phyloP scores from a whole-genome alignment of 208 protist species.

The Porcisia deanei region DNA sequence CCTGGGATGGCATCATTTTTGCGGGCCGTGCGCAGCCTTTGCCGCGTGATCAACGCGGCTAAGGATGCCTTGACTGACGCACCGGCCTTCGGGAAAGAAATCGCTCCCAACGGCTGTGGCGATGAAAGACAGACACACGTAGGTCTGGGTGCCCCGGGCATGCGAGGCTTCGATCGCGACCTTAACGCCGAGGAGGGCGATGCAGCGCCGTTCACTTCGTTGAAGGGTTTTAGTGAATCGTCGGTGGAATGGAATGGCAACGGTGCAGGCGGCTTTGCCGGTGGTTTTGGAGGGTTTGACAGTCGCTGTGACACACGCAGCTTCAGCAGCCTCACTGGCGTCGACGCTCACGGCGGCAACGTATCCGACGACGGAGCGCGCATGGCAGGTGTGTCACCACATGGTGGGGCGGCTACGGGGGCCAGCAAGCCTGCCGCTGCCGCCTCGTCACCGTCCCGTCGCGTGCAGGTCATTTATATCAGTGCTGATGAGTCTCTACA shows the following conservation, averaged over 20 bases:
- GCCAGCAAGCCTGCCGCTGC: background rate
- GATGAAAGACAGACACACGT: background rate
- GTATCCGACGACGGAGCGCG: slow-evolving; percentile 7
- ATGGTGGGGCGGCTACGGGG: background rate
- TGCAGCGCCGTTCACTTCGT: slow-evolving; percentile 17
- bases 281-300: slow-evolving; percentile 5
- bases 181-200: slow-evolving; percentile 13
- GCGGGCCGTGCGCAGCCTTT: slow-evolving; percentile 36
- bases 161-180: background rate
- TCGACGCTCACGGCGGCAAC: slow-evolving; percentile 9
- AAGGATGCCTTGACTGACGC: background rate
- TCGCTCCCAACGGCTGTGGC: background rate
- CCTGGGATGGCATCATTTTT: slow-evolving; percentile 41
- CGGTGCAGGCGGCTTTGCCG: background rate
- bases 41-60: slow-evolving; percentile 22
- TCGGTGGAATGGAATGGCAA: slow-evolving; percentile 5
- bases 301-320: slow-evolving; percentile 24
- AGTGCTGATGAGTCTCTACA: slow-evolving; percentile 47
- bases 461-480: slow-evolving; percentile 66
- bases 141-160: background rate
- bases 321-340: slow-evolving; percentile 10
- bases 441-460: background rate
- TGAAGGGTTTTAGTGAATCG: slow-evolving; percentile 11
- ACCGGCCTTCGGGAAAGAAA: background rate
- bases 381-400: slow-evolving; percentile 15